Evolutionary conservation across 345 rosid genomes (phyloP), one percentile per base, ranked within the genome.

Genomic region (Sisymbrium irio): DNA sequence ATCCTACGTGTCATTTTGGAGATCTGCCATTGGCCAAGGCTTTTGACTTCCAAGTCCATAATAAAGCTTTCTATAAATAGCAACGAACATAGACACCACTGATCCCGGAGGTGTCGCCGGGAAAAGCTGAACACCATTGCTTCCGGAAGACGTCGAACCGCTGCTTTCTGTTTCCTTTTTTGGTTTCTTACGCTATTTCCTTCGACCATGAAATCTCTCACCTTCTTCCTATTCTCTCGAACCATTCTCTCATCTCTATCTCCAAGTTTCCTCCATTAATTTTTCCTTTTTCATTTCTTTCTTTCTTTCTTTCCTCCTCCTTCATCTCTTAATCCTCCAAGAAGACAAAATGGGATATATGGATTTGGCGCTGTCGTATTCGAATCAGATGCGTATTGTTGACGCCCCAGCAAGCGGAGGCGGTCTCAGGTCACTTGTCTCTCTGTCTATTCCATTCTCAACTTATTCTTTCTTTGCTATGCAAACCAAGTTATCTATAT

Each of bases 381-480:
- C 80, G 42, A 71, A 64, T 40, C 28, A 71, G 40, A 64, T 32
- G 72, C 49, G 62, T 22, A 17, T 83, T 54, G 91, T 84, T 60
- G 93, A 87, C 49, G 80, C 84, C 9, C 97, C 93, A 0, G 92
- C 86, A 3, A 87, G 91, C 73, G 99, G 99, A 37, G 98, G 99
- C 0, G 97, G 99, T 49, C 91, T 87, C 70, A 95, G 98, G 99
- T 95, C 42, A 13, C 18, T 17, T 15, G 14, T 62, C 22, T 14
- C 33, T 15, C 28, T 65, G 14, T 57, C 7, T 5, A 30, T 30
- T 30, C 33, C 7, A 30, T 30, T 30, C 33, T 30, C 33, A 30
- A 6, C 33, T 27, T 30, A 30, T 30, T 30, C 33, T 30, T 30
- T 30, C 33, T 33, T 33, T 33, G 36, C 9, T 33, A 33, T 6